A percentile compares a stretch with the other conserved stretches of the same genome.
These are phyloP conservation scores for Plasmodium blacklocki DNA, from an alignment of 169 alveolate species.

Conservation along the genomic window DNA sequence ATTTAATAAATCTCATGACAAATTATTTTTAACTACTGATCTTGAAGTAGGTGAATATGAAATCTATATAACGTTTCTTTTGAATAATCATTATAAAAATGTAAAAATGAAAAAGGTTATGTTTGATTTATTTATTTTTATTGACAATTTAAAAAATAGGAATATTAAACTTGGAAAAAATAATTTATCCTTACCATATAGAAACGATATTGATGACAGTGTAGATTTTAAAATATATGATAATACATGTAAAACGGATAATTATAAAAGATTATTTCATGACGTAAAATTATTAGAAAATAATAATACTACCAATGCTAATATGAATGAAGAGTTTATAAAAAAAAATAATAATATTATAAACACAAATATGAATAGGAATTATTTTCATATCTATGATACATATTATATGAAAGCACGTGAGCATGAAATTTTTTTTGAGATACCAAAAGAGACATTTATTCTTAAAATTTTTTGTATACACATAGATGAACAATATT, in stretches of 20 bases:
- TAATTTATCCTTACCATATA: background rate
- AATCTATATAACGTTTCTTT: conserved; percentile 9
- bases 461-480: conserved; percentile 29
- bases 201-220: background rate
- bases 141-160: background rate
- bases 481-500: conserved; percentile 21
- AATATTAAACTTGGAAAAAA: background rate
- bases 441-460: conserved; percentile 6
- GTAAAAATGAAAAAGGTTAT: conserved; percentile 7
- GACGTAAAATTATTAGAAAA: conserved; percentile 23
- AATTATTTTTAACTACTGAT: conserved; percentile 13
- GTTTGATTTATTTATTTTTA: conserved; percentile 32
- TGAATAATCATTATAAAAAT: background rate
- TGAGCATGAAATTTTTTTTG: conserved; percentile 44
- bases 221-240: background rate
- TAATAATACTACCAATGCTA: background rate
- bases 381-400: conserved; percentile 31
- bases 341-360: conserved; percentile 19
- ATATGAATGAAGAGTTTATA: too few relatives aligned
- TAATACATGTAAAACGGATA: background rate
- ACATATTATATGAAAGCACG: conserved; percentile 12
- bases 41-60: conserved; percentile 33
- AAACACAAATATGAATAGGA: conserved; percentile 9
- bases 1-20: background rate
- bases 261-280: conserved; percentile 28